A percentile compares a stretch with the other conserved stretches of the same genome.
These are phyloP conservation scores for Plasmodium gallinaceum DNA, from an alignment of 169 alveolate species.

Conservation along the genomic window DNA sequence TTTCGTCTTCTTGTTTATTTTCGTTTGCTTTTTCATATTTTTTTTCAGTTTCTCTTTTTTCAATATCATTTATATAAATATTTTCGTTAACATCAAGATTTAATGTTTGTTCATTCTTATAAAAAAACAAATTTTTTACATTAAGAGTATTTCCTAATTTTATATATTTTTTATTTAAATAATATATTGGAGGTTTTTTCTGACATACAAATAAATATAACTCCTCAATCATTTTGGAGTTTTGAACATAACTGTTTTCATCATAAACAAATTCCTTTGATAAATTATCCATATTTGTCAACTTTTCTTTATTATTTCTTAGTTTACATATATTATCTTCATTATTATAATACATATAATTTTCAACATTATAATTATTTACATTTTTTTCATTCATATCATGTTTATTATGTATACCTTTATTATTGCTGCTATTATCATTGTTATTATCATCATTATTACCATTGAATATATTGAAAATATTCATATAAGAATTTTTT, in stretches of 20 bases:
- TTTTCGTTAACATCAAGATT: background rate
- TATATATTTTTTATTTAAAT: background rate
- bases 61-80: background rate
- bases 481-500: background rate
- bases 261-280: too few species aligned
- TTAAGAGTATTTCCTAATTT: background rate
- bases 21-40: background rate
- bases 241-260: too few species aligned
- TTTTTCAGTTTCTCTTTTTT: background rate
- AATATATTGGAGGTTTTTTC: background rate
- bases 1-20: background rate
- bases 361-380: background rate
- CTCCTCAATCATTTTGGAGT: background rate
- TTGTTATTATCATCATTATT: background rate
- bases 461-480: background rate
- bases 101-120: background rate
- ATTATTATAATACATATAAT: too few species aligned
- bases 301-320: too few species aligned
- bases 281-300: too few species aligned
- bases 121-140: background rate
- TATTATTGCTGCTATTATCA: background rate
- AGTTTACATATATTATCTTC: too few species aligned
- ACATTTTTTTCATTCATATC: background rate
- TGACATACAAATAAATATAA: background rate
- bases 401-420: background rate